A percentile compares a stretch with the other conserved stretches of the same genome.
phyloP scores from a whole-genome alignment of 352 stramenopile species.

The Phytopythium montanum region DNA sequence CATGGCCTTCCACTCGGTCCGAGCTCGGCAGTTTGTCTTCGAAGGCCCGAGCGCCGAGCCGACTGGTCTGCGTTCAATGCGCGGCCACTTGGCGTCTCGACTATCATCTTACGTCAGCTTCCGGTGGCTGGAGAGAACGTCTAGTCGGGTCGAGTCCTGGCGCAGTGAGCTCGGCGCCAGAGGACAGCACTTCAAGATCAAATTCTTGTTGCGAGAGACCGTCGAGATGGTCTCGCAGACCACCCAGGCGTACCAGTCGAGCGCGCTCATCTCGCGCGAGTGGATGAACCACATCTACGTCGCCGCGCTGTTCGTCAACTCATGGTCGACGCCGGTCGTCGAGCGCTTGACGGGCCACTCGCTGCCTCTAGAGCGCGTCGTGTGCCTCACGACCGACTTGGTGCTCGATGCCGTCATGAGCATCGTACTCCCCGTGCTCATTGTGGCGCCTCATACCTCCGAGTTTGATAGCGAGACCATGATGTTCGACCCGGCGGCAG shows the following conservation, averaged over 20 bases:
- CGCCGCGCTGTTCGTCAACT: conserved; percentile 13
- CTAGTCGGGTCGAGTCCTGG: background rate
- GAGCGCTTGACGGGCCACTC: conserved; percentile 15
- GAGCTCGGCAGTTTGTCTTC: background rate
- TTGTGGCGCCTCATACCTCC: conserved; percentile 9
- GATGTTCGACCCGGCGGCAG: background rate
- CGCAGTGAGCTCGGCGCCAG: conserved; percentile 10
- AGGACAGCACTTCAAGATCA: conserved; percentile 15
- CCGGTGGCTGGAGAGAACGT: background rate
- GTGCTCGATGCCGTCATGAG: conserved; percentile 12
- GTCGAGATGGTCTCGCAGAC: conserved; percentile 23
- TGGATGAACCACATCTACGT: conserved; percentile 28
- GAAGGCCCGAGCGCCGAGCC: background rate
- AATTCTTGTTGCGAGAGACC: conserved; percentile 15
- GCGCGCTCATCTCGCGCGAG: conserved; percentile 4
- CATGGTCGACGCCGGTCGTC: conserved; percentile 21
- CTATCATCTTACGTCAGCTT: background rate
- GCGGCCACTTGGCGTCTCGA: background rate
- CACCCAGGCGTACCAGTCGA: conserved; percentile 15
- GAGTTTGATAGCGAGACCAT: conserved; percentile 8
- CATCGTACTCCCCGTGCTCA: conserved; percentile 14
- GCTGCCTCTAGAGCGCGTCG: conserved; percentile 12
- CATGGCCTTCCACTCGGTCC: conserved; percentile 5
- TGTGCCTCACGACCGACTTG: conserved; percentile 14
- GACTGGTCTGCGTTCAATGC: background rate